Conservation (phyloP, 139 green algal species). For the Bryopsis sp. region DNA sequence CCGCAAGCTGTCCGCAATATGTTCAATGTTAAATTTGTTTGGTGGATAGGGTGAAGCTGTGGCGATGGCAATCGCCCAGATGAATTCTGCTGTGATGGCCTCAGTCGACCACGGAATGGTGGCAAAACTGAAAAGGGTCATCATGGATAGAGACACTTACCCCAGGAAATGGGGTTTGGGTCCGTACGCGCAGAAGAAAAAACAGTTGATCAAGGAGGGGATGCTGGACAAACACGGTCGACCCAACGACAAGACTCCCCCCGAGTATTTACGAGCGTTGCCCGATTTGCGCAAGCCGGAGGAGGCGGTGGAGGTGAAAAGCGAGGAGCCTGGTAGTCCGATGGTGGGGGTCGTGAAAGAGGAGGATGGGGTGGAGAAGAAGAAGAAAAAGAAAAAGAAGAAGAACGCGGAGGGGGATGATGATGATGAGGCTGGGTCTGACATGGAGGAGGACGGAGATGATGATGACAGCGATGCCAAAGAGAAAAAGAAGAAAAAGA, state of each 20-base stretch:
- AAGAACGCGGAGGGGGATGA: conserved; percentile 37
- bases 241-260: conserved; percentile 89
- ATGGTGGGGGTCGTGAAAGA: conserved; percentile 15
- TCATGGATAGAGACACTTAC: conserved; percentile 99
- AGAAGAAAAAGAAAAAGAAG: conserved; percentile 38
- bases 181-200: conserved; percentile 90
- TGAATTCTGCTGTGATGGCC: conserved; percentile 93
- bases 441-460: conserved; percentile 38
- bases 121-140: conserved; percentile 94
- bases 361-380: conserved; percentile 20
- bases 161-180: conserved; percentile 89
- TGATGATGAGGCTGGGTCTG: conserved; percentile 16
- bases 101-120: conserved; percentile 88
- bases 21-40: no score
- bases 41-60: conserved; percentile 78
- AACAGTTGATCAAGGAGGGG: conserved; percentile 91
- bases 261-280: conserved; percentile 74
- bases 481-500: conserved; percentile 32
- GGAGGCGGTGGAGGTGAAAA: conserved; percentile 5
- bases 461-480: no score
- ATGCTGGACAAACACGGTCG: conserved; percentile 94
- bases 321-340: not conserved
- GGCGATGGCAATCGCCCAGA: conserved; percentile 89
- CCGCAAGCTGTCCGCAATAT: no score
- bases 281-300: not conserved